Conservation (phyloP, 1,139 yeast genomes). For the Blastobotrys aristatus region DNA sequence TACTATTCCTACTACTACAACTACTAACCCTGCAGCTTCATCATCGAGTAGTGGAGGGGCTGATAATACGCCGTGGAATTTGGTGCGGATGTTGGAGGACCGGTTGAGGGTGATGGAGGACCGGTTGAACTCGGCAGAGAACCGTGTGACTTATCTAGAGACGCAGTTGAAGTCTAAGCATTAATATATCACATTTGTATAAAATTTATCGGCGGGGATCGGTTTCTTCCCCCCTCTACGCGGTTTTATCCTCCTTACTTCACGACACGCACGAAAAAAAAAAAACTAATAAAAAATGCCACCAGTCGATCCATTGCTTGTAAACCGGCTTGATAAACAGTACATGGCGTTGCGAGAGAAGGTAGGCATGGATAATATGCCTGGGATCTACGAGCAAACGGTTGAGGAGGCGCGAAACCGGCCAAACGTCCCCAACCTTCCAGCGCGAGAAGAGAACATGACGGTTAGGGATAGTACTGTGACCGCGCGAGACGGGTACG, state of each 20-base stretch:
- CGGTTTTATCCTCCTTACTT: not conserved
- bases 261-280: not conserved
- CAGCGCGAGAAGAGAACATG: not conserved
- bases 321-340: not conserved
- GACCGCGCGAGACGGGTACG: not conserved
- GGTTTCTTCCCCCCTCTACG: not conserved
- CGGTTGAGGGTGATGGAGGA: constrained; percentile 32
- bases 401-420: not conserved
- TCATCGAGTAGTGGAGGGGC: not conserved
- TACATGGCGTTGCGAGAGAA: not conserved
- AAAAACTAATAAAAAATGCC: too few species aligned
- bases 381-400: not conserved
- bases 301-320: not conserved
- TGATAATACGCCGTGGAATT: constrained; percentile 18
- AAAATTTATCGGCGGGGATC: not conserved
- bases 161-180: not conserved
- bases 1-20: not conserved
- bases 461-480: not conserved
- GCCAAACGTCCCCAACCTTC: not conserved
- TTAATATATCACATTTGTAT: not conserved
- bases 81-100: constrained; percentile 28
- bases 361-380: not conserved
- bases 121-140: constrained; percentile 31
- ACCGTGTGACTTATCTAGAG: constrained; percentile 12
- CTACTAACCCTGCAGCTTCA: not conserved